Base-by-base conservation (phyloP, 352 stramenopile genomes). In the Phytophthora boehmeriae region DNA sequence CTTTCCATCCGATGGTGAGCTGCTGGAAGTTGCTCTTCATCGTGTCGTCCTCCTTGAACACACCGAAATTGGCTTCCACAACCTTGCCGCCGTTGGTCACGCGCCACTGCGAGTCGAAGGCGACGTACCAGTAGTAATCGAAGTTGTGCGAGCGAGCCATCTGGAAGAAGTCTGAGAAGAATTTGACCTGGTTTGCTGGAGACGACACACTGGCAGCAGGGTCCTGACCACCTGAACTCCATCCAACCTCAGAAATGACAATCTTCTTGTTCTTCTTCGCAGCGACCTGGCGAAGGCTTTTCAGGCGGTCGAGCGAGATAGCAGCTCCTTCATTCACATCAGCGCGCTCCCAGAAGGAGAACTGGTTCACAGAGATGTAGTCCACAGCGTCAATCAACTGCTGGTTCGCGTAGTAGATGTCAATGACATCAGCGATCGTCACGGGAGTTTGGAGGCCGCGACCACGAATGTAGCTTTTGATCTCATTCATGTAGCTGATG, bases 331-430 rank as follows among this genome's bases (percentile, higher is more conserved):
- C 71, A 3, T 64, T 69, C 14, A 74, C 35, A 38, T 76, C 60
- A 3, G 44, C 52, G 8, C 64, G 49, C 45, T 86, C 76, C 79
- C 79, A 89, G 59, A 82, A 81, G 17, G 76, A 76, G 55, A 89
- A 89, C 65, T 89, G 74, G 71, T 86, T 89, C 36, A 83, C 66
- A 38, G 75, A 81, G 36, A 86, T 68, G 50, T 76, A 70, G 47
- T 89, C 79, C 13, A 86, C 76, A 2, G 66, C 74, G 14, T 80
- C 50, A 19, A 85, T 50, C 10, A 89, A 62, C 55, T 73, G 11
- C 32, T 63, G 66, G 56, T 87, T 74, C 20, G 62, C 48, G 51
- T 78, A 78, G 71, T 86, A 89, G 35, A 68, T 66, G 63, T 85
- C 75, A 30, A 86, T 71, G 25, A 30, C 25, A 30, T 30, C 25